Evolutionary conservation across 1,284 basidiomycete genomes (phyloP).

Genomic region (Ceratobasidium sp.): DNA sequence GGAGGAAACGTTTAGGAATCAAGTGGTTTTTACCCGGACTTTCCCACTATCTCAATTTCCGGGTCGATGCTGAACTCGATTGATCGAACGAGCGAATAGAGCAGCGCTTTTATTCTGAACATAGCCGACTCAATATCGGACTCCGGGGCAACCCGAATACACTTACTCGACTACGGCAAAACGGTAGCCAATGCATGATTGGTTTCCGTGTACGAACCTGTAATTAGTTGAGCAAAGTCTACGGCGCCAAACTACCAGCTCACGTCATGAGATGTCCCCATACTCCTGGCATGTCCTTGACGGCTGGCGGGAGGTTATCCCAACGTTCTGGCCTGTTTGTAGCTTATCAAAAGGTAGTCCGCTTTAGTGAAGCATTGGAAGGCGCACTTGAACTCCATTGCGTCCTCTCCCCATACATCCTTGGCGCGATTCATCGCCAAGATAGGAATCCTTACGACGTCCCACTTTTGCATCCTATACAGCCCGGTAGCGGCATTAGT

Average conservation of each 20-base stretch:
- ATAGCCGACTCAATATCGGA: neutral
- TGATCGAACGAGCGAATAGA: constrained; percentile 19
- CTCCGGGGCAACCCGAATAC: neutral
- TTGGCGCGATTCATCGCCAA: constrained; percentile 34
- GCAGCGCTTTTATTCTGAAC: constrained; percentile 29
- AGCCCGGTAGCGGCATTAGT: neutral
- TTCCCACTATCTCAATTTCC: neutral
- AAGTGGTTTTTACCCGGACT: constrained; percentile 6
- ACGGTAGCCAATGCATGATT: constrained; percentile 43
- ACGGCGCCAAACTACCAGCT: neutral
- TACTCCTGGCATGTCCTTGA: constrained; percentile 45
- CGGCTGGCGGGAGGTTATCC: constrained; percentile 45
- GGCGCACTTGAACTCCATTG: constrained; percentile 43
- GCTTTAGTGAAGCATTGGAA: neutral
- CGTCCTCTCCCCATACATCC: too few relatives aligned
- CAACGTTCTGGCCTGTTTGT: constrained; percentile 47
- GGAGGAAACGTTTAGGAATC: too few relatives aligned
- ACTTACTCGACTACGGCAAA: constrained; percentile 42
- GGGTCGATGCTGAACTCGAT: constrained; percentile 30
- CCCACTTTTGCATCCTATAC: constrained; percentile 36
- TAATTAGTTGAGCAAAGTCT: neutral
- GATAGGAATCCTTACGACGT: constrained; percentile 32
- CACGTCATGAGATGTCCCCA: constrained; percentile 40
- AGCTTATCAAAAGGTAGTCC: neutral
- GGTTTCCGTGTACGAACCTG: constrained; percentile 27